A percentile compares a stretch with the other conserved stretches of the same genome.
Conservation (phyloP, 2,329 filamentous ascomycete species). For the Apiospora marii region DNA sequence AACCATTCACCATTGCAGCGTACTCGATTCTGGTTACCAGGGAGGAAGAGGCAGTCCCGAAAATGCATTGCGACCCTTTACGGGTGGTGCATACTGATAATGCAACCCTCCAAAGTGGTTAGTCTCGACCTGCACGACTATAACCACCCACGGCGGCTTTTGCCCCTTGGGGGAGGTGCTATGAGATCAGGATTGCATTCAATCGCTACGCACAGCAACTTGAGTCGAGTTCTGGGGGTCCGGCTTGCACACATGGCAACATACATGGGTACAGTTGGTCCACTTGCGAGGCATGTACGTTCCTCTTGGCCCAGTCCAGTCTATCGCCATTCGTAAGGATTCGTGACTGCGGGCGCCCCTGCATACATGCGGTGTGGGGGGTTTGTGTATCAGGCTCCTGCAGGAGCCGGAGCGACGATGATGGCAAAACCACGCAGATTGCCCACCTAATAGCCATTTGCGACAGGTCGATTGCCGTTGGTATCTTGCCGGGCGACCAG, state of each 20-base stretch:
- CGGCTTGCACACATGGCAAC: neutral
- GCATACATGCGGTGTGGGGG: neutral
- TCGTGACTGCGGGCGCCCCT: neutral
- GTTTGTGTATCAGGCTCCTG: conserved; percentile 3
- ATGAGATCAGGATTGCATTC: neutral
- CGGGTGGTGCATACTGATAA: neutral
- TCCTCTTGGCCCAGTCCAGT: no score
- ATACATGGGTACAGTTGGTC: neutral
- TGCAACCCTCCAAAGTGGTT: neutral
- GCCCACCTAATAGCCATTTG: neutral
- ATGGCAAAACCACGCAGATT: neutral
- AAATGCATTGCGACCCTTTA: neutral
- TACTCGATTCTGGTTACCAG: neutral
- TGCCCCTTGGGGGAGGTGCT: conserved; percentile 3
- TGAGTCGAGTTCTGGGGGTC: neutral
- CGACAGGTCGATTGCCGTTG: neutral
- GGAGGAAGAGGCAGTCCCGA: neutral
- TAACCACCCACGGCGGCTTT: neutral
- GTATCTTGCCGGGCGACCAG: neutral
- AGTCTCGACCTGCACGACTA: neutral
- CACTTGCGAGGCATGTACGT: no score
- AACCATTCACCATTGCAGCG: neutral
- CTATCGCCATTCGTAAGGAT: neutral
- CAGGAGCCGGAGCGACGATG: neutral
- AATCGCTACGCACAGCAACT: neutral